These are phyloP conservation scores for Russula earlei DNA, from an alignment of 768 basidiomycete genomes.

Conservation along the genomic window DNA sequence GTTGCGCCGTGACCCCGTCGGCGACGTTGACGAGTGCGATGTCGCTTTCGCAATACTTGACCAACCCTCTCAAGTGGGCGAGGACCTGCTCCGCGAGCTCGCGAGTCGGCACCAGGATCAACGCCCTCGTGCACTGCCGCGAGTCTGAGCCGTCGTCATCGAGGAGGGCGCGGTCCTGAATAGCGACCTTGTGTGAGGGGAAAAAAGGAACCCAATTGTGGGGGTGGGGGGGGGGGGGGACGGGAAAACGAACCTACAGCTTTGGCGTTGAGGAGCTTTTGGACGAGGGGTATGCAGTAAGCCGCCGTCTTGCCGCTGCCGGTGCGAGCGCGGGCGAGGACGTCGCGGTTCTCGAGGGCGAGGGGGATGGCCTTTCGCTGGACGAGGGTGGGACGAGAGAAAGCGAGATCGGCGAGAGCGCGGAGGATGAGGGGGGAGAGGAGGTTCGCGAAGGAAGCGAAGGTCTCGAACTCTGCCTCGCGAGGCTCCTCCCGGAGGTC, in stretches of 20 bases:
- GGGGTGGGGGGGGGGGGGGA: too few species aligned
- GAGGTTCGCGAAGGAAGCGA: conserved; percentile 55
- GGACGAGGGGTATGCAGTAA: conserved; percentile 84
- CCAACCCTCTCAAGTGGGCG: conserved; percentile 50
- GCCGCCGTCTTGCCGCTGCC: conserved; percentile 97
- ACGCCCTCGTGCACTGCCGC: conserved; percentile 53
- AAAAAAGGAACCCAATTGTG: too few species aligned
- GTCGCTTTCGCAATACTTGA: conserved; percentile 72
- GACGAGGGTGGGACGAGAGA: conserved; percentile 85
- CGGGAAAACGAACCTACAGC: conserved; percentile 22
- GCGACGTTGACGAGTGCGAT: conserved; percentile 69
- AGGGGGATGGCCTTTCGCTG: conserved; percentile 89
- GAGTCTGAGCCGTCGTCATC: conserved; percentile 4
- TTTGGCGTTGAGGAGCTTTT: conserved; percentile 80
- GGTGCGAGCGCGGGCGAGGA: conserved; percentile 88
- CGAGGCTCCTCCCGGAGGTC: background rate
- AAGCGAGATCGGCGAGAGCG: conserved; percentile 83
- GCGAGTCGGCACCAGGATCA: conserved; percentile 83
- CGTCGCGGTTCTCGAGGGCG: conserved; percentile 80
- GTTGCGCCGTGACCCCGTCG: conserved; percentile 55
- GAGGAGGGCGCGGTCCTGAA: background rate
- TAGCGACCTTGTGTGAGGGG: too few species aligned
- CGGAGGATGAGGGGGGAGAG: conserved; percentile 81
- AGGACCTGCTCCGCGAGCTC: conserved; percentile 91
- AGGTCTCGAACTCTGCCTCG: conserved; percentile 20